A percentile compares a stretch with the other conserved stretches of the same genome.
These are phyloP conservation scores for Cystobasidium slooffiae DNA, from an alignment of 1,284 basidiomycete genomes.

Conservation along the genomic window DNA sequence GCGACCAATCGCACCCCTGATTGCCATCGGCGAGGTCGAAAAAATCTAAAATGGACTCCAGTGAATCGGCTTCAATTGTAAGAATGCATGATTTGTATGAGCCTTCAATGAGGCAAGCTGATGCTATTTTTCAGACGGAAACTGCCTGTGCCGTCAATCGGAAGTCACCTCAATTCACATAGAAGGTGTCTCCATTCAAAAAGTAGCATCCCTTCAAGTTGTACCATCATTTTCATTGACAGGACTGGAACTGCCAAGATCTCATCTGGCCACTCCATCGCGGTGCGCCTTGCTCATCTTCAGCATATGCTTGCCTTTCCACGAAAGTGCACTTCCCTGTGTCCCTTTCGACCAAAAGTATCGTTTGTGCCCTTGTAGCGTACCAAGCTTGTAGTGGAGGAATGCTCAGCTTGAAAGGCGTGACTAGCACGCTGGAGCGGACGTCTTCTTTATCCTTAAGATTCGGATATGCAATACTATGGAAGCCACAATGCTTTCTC, in stretches of 20 bases:
- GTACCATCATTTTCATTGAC: too few relatives aligned
- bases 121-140: too few relatives aligned
- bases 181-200: too few relatives aligned
- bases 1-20: too few relatives aligned
- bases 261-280: slow-evolving; percentile 45
- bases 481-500: not conserved
- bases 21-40: too few relatives aligned
- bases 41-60: too few relatives aligned
- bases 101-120: too few relatives aligned
- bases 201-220: too few relatives aligned
- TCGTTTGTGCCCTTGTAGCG: slow-evolving; percentile 50
- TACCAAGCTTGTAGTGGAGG: slow-evolving; percentile 47
- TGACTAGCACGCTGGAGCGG: slow-evolving; percentile 52
- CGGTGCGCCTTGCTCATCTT: slow-evolving; percentile 34
- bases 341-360: slow-evolving; percentile 45
- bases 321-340: slow-evolving; percentile 42
- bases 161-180: too few relatives aligned
- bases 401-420: slow-evolving; percentile 45
- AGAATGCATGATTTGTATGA: too few relatives aligned
- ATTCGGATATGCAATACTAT: slow-evolving; percentile 23
- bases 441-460: slow-evolving; percentile 48
- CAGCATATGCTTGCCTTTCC: slow-evolving; percentile 47
- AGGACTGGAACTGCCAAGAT: slow-evolving; percentile 11
- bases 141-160: too few relatives aligned
- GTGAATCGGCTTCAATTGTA: too few relatives aligned